Evolutionary conservation across 441 rosid genomes (phyloP).

Genomic region (Populus hybrid): DNA sequence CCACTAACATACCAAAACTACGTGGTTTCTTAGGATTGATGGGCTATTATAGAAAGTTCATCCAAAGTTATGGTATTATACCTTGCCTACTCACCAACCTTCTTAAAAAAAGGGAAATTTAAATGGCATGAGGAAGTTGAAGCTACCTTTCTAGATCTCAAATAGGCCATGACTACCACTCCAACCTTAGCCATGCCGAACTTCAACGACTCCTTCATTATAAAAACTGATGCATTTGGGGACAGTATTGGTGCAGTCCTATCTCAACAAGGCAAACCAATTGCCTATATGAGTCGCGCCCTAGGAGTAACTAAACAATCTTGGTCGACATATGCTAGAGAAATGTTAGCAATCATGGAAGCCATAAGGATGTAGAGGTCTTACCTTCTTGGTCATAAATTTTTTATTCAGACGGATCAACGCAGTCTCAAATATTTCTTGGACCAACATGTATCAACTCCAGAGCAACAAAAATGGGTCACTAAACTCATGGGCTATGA

Average conservation of each 20-base stretch:
- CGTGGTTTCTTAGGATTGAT: background rate
- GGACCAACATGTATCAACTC: no score
- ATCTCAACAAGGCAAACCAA: background rate
- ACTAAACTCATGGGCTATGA: no score
- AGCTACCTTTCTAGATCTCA: background rate
- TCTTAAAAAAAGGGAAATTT: background rate
- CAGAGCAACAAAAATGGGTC: no score
- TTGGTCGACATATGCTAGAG: background rate
- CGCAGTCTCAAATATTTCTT: no score
- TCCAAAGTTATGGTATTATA: background rate
- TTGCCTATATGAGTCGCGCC: background rate
- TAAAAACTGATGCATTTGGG: background rate
- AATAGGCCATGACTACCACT: background rate
- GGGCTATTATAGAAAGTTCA: background rate
- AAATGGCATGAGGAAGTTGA: background rate
- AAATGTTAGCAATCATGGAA: background rate
- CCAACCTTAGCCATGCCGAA: background rate
- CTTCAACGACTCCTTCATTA: no score
- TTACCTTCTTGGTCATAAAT: background rate
- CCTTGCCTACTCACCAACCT: background rate
- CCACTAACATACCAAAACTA: background rate
- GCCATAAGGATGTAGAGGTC: background rate
- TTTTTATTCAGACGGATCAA: background rate
- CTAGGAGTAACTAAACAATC: background rate
- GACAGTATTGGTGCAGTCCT: background rate